A percentile compares a stretch with the other conserved stretches of the same genome.
phyloP scores from a whole-genome alignment of 176 grass and related monocot genomes.

The Ensete glaucum region DNA sequence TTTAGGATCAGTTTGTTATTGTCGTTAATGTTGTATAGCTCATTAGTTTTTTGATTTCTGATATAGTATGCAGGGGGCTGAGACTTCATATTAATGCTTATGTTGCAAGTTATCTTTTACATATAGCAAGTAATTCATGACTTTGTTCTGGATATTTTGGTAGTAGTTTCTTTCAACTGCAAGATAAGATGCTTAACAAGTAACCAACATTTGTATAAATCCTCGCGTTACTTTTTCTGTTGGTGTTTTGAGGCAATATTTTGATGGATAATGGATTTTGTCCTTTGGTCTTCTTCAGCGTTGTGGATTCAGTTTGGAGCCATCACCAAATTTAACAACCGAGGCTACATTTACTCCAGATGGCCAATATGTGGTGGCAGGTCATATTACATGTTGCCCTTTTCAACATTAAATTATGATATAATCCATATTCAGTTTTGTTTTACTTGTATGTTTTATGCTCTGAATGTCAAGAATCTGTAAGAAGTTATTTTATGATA shows the following conservation, averaged over 20 bases:
- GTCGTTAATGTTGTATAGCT: neutral
- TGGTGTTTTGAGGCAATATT: neutral
- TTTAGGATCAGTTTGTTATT: neutral
- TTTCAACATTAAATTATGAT: neutral
- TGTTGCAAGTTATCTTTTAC: neutral
- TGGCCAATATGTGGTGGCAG: constrained; percentile 89
- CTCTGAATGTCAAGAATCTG: neutral
- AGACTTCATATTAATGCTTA: neutral
- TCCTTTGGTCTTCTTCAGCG: constrained; percentile 33
- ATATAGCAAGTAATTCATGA: neutral
- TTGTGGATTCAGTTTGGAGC: constrained; percentile 92
- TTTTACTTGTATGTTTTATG: neutral
- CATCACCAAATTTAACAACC: constrained; percentile 73
- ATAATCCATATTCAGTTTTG: neutral
- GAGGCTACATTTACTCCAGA: constrained; percentile 97
- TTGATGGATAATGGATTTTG: neutral
- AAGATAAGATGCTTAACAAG: too few species aligned
- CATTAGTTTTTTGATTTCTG: neutral
- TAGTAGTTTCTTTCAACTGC: too few species aligned
- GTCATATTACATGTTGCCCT: constrained; percentile 18
- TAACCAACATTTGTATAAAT: neutral
- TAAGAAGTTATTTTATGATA: neutral
- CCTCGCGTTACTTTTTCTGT: neutral
- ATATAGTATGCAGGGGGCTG: neutral
- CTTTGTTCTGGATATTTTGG: too few species aligned